These are phyloP conservation scores for Berberis vulgaris DNA, from an alignment of 164 flowering plant genomes.

Conservation along the genomic window DNA sequence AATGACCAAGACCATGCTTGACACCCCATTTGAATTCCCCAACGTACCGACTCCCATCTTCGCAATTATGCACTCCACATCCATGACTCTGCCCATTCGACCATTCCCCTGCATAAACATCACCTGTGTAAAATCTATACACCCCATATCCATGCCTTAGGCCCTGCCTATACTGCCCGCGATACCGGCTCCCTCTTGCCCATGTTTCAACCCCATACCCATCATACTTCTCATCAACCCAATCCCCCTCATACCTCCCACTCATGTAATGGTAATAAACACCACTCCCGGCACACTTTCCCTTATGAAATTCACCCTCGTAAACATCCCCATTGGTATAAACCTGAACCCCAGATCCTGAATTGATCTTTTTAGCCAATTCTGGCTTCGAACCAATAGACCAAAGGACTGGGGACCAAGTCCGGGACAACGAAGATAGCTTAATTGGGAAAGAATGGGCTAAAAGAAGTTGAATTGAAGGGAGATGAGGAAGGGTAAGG, in stretches of 20 bases:
- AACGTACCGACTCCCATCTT: slow-evolving; percentile 68
- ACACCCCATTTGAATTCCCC: slow-evolving; percentile 90
- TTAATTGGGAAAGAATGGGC: slow-evolving; percentile 32
- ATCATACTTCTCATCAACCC: slow-evolving; percentile 77
- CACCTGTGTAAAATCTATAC: slow-evolving; percentile 70
- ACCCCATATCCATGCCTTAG: slow-evolving; percentile 75
- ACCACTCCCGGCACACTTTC: slow-evolving; percentile 81
- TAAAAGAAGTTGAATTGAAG: slow-evolving; percentile 34
- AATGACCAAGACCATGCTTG: slow-evolving; percentile 77
- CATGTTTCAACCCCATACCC: slow-evolving; percentile 84
- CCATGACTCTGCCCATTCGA: slow-evolving; percentile 82
- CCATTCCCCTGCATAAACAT: slow-evolving; percentile 84
- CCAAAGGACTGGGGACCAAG: slow-evolving; percentile 53
- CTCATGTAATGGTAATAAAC: slow-evolving; percentile 67
- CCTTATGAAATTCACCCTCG: slow-evolving; percentile 77
- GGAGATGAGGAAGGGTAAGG: slow-evolving; percentile 49
- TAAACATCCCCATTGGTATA: slow-evolving; percentile 68
- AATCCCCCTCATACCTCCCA: slow-evolving; percentile 83
- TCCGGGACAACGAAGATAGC: slow-evolving; percentile 13
- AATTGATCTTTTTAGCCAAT: slow-evolving; percentile 23
- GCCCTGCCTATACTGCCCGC: slow-evolving; percentile 79
- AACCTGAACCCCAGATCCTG: slow-evolving; percentile 57
- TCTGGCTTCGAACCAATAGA: slow-evolving; percentile 64
- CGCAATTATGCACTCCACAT: slow-evolving; percentile 64
- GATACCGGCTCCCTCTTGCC: slow-evolving; percentile 73